Evolutionary conservation across 2,329 filamentous ascomycete genomes (phyloP), one percentile per base, ranked within the genome.

Genomic region (Alternaria triticina): DNA sequence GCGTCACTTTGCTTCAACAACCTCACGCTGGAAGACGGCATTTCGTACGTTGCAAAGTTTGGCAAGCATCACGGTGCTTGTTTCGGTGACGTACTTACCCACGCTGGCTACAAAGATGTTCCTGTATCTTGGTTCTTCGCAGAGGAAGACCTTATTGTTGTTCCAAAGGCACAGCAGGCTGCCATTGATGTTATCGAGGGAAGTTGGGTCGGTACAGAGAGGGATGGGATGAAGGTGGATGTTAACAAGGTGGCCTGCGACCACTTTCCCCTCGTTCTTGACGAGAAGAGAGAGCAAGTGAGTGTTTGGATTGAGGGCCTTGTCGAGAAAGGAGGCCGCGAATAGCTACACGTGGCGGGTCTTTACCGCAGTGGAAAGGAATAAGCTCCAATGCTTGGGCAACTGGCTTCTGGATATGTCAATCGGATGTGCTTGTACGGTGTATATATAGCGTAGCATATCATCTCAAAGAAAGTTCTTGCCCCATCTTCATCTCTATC

Each of bases 71-170:
- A 79, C 0, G 64, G 71, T 9, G 59, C 70, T 11, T 76, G 73
- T 47, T 83, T 83, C 63, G 57, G 47, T 0, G 72, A 72, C 20
- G 64, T 70, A 4, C 62, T 84, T 44, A 81, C 78, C 2, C 74
- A 83, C 65, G 61, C 77, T 3, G 81, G 80, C 0, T 84, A 82
- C 62, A 80, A 79, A 58, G 74, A 83, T 36, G 70, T 82, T 2
- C 79, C 79, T 0, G 78, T 80, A 3, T 82, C 78, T 1, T 84
- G 80, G 61, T 67, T 84, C 9, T 71, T 83, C 12, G 79, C 78
- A 43, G 77, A 80, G 47, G 62, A 75, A 0, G 81, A 84, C 61
- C 11, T 56, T 11, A 66, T 71, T n/a, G 68, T 84, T n/a, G 50
- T 70, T 2, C 68, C 77, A 0, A 60, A 67, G 20, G 46, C 67